phyloP scores from a whole-genome alignment of 352 stramenopile species.

The Aphanomyces stellatus region DNA sequence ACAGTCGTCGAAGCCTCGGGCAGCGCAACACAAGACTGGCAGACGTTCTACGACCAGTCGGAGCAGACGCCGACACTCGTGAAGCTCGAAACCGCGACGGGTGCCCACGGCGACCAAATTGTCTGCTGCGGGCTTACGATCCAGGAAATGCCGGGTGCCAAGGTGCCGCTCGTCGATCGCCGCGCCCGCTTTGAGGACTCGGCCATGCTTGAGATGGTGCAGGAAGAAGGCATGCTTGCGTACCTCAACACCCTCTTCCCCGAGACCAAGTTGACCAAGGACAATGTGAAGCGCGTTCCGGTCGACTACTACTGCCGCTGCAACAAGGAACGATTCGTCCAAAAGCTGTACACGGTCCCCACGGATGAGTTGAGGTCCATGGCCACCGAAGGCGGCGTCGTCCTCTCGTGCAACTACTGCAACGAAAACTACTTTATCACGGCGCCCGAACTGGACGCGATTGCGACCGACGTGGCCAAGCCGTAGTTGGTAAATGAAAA shows the following conservation, averaged over 20 bases:
- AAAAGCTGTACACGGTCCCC: conserved; percentile 44
- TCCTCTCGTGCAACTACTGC: conserved; percentile 79
- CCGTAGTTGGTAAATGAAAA: too few relatives aligned
- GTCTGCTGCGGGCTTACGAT: conserved; percentile 67
- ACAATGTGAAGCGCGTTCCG: conserved; percentile 36
- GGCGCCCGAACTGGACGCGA: not conserved
- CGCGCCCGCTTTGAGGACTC: conserved; percentile 57
- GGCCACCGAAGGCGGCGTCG: conserved; percentile 34
- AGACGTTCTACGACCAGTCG: conserved; percentile 75
- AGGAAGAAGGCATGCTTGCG: conserved; percentile 48
- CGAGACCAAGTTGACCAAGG: conserved; percentile 45
- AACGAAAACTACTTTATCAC: conserved; percentile 50
- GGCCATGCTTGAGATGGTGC: conserved; percentile 33
- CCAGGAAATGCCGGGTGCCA: conserved; percentile 64
- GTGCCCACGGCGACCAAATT: conserved; percentile 34
- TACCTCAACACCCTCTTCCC: conserved; percentile 74
- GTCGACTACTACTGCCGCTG: conserved; percentile 81
- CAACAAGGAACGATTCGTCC: conserved; percentile 57
- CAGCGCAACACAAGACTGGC: conserved; percentile 60
- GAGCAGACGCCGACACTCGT: conserved; percentile 82
- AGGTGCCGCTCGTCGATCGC: conserved; percentile 31
- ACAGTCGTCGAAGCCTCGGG: conserved; percentile 60
- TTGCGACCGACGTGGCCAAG: not conserved
- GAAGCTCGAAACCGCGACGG: conserved; percentile 40
- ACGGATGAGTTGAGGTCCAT: conserved; percentile 39